Evolutionary conservation across 768 basidiomycete genomes (phyloP), one percentile per base, ranked within the genome.

Genomic region (Phylloporus sp.): DNA sequence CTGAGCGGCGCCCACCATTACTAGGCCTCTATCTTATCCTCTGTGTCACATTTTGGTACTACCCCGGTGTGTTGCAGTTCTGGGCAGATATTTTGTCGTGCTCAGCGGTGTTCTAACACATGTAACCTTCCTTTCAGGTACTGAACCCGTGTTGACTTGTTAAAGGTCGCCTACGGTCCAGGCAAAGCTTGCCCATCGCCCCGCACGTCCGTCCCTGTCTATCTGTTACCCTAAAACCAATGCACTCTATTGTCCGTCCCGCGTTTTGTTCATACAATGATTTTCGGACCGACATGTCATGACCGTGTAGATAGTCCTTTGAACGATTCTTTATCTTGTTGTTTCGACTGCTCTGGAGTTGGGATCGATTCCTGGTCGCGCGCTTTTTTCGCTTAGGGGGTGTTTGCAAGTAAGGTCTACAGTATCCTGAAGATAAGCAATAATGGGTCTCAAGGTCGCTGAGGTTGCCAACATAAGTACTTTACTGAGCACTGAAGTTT

Each of bases 21-120:
- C 5, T 35, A 76, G 74, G 74, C 47, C 64, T 79, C 13, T 81
- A 80, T 58, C 57, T 79, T 34, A 78, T 82, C 49, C 71, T 81
- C 49, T 76, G 73, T 26, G 72, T 79, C 27, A 65, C 68, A 3
- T 77, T 76, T 61, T 76, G 76, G 76, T 76, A 68, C 54, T 76
- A 77, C 48, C 75, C 74, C 6, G 72, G 71, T 70, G 49, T n/a
- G 68, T 60, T 4, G 7, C n/a, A 17, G 18, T 27, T 14, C 21
- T 27, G 23, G 18, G 17, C 8, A 21, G 15, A 23, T 14, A 17
- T 31, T 8, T 4, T 32, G 9, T 7, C 17, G 4, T n/a, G 21
- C 28, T 22, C 23, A 14, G 42, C 28, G 21, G 9, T 9, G n/a
- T 27, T 21, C 41, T 55, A 36, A 53, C 31, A 15, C 24, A 55